These are phyloP conservation scores for Ascochyta lentis DNA, from an alignment of 2,329 filamentous ascomycete genomes.

Conservation along the genomic window DNA sequence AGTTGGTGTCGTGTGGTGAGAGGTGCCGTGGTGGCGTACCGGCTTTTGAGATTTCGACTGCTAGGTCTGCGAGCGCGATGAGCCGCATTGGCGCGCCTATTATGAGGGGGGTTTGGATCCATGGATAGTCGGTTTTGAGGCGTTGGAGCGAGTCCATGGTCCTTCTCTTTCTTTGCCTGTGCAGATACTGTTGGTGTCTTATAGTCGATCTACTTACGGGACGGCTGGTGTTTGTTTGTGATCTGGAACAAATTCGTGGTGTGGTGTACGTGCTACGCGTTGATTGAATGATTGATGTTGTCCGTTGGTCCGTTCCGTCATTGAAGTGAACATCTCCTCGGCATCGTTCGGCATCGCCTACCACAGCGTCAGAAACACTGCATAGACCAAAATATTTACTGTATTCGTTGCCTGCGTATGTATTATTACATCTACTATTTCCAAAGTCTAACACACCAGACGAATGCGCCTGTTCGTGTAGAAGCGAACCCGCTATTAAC, in stretches of 20 bases:
- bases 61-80: slow-evolving; percentile 63
- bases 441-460: slow-evolving; percentile 18
- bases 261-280: too few relatives aligned
- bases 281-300: too few relatives aligned
- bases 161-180: background rate
- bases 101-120: slow-evolving; percentile 65
- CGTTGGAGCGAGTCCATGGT: background rate
- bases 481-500: slow-evolving; percentile 22
- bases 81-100: slow-evolving; percentile 73
- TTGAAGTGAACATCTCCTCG: slow-evolving; percentile 16
- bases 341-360: background rate
- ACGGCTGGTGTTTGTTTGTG: too few relatives aligned
- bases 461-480: slow-evolving; percentile 6
- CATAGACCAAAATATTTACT: background rate
- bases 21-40: slow-evolving; percentile 37
- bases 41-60: slow-evolving; percentile 65
- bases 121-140: slow-evolving; percentile 59
- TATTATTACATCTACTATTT: slow-evolving; percentile 13
- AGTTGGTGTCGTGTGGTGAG: background rate
- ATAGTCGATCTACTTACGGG: too few relatives aligned
- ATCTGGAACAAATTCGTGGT: too few relatives aligned
- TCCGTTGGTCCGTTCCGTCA: slow-evolving; percentile 11
- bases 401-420: slow-evolving; percentile 1
- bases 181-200: too few relatives aligned
- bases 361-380: too few relatives aligned